Evolutionary conservation across 1,139 yeast species (phyloP).

Genomic region (Petasospora fabianii): DNA sequence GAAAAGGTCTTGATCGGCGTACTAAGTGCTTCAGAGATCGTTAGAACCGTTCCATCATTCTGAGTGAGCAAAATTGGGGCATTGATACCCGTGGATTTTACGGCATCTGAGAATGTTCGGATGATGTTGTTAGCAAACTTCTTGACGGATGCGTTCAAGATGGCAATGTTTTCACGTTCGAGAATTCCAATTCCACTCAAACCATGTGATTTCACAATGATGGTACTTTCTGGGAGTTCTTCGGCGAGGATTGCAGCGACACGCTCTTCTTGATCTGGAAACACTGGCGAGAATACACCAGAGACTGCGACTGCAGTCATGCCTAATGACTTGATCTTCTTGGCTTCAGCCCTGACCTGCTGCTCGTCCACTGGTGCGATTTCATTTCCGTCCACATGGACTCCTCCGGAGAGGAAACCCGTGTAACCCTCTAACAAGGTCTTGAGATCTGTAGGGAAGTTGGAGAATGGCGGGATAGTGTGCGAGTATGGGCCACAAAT

Average conservation of each 20-base stretch:
- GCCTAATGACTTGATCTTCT: conserved; percentile 30
- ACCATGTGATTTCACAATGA: conserved; percentile 35
- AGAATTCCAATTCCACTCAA: conserved; percentile 40
- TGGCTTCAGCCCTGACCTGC: conserved; percentile 31
- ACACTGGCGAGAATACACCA: conserved; percentile 39
- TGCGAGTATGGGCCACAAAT: conserved; percentile 38
- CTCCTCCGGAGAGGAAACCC: conserved; percentile 37
- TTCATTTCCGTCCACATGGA: conserved; percentile 37
- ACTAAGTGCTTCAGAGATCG: conserved; percentile 34
- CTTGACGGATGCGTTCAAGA: conserved; percentile 40
- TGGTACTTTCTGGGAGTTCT: conserved; percentile 33
- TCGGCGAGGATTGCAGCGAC: conserved; percentile 31
- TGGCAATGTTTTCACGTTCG: conserved; percentile 42
- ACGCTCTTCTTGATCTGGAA: conserved; percentile 33
- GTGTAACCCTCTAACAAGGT: conserved; percentile 32
- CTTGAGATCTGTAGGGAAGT: conserved; percentile 37
- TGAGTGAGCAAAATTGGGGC: conserved; percentile 42
- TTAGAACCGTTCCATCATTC: conserved; percentile 42
- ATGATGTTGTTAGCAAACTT: conserved; percentile 37
- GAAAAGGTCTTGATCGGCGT: conserved; percentile 41
- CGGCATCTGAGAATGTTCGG: conserved; percentile 34
- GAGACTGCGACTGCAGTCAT: conserved; percentile 35
- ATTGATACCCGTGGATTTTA: conserved; percentile 29
- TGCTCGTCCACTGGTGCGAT: conserved; percentile 33
- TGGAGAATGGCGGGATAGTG: conserved; percentile 37